phyloP scores from a whole-genome alignment of 176 grass and related monocot species.

The Miscanthus lutarioriparius region DNA sequence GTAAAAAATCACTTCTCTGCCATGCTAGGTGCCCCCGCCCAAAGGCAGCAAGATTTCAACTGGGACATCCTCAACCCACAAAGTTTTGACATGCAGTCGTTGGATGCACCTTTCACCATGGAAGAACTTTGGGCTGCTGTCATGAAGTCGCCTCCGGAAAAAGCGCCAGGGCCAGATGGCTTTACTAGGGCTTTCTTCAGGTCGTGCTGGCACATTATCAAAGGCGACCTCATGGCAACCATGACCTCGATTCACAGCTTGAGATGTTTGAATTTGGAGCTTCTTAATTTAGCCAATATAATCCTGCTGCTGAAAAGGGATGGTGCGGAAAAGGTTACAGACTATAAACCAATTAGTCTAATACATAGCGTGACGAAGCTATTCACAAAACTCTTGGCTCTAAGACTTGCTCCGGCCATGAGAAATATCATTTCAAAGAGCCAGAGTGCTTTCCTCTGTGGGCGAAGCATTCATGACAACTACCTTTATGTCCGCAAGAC shows the following conservation, averaged over 20 bases:
- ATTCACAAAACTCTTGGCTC: neutral
- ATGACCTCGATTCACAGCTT: neutral
- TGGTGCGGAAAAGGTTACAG: neutral
- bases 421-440: neutral
- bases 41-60: neutral
- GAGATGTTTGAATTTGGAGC: neutral
- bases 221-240: neutral
- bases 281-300: neutral
- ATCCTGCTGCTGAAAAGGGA: neutral
- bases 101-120: neutral
- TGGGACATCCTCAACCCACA: no score
- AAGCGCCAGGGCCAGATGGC: neutral
- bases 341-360: neutral
- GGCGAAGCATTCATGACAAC: neutral
- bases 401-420: neutral
- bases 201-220: neutral
- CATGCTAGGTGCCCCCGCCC: no score
- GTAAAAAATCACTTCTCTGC: no score
- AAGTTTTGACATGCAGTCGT: no score
- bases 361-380: neutral
- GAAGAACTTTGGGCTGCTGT: neutral
- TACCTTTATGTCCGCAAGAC: no score
- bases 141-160: neutral
- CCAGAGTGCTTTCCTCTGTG: neutral
- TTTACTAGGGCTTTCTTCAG: neutral